Conservation (phyloP, 1,139 yeast genomes). For the Yamadazyma sp. region DNA sequence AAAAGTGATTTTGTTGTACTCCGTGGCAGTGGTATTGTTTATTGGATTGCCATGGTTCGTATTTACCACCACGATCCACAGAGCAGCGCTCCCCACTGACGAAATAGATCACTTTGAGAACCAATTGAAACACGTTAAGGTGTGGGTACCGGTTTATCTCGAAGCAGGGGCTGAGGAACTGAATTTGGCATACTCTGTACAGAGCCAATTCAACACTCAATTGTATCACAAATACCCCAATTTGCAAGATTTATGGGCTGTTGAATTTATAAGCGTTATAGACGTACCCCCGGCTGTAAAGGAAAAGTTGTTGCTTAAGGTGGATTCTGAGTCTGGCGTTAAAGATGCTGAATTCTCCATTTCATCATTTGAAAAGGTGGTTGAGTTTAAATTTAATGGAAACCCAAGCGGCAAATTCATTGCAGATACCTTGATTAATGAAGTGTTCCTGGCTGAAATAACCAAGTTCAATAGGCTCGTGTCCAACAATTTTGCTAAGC, state of each 20-base stretch:
- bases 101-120: conserved; percentile 45
- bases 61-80: conserved; percentile 65
- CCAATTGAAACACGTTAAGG: conserved; percentile 33
- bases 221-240: conserved; percentile 23
- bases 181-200: conserved; percentile 27
- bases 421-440: conserved; percentile 30
- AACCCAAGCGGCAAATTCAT: conserved; percentile 31
- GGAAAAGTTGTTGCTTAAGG: conserved; percentile 23
- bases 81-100: conserved; percentile 69
- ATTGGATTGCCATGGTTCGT: conserved; percentile 75
- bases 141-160: conserved; percentile 59
- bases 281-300: conserved; percentile 11
- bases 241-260: conserved; percentile 25
- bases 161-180: conserved; percentile 37
- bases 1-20: conserved; percentile 9
- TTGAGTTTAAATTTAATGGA: conserved; percentile 25
- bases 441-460: conserved; percentile 38
- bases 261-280: conserved; percentile 22
- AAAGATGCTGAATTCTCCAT: conserved; percentile 23
- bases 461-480: conserved; percentile 19
- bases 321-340: conserved; percentile 17
- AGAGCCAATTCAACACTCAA: conserved; percentile 27
- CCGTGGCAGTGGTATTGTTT: conserved; percentile 35
- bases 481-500: conserved; percentile 14
- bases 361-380: conserved; percentile 35